These are phyloP conservation scores for Rhizodiscina lignyota DNA, from an alignment of 495 filamentous ascomycete species.

Conservation along the genomic window DNA sequence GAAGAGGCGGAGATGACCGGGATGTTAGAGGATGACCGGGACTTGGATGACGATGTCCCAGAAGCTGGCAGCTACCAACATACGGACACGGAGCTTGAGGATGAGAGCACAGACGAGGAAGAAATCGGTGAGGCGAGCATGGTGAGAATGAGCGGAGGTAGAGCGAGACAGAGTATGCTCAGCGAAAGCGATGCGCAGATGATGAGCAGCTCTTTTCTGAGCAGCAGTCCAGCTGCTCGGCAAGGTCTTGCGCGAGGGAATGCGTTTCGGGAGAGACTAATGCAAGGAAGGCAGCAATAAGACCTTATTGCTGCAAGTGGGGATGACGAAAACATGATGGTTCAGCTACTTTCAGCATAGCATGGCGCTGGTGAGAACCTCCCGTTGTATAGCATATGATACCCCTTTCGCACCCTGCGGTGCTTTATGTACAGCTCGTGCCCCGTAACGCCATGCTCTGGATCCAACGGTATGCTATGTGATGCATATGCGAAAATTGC, in stretches of 20 bases:
- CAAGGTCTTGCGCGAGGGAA: neutral
- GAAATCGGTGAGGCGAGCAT: no score
- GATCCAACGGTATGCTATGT: no score
- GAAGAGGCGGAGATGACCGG: constrained; percentile 25
- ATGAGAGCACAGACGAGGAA: constrained; percentile 30
- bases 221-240: neutral
- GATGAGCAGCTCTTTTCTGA: neutral
- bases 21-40: constrained; percentile 30
- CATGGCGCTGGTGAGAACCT: no score
- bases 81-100: constrained; percentile 67
- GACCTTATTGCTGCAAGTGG: no score
- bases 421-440: no score
- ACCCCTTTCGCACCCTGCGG: no score
- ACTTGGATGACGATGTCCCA: constrained; percentile 52
- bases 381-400: no score
- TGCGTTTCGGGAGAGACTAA: neutral
- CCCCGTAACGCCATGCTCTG: no score
- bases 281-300: no score
- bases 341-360: no score
- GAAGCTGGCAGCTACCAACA: constrained; percentile 59
- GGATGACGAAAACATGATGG: no score
- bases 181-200: neutral
- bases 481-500: no score
- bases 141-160: neutral
- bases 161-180: neutral